Evolutionary conservation across 495 filamentous ascomycete genomes (phyloP).

Genomic region (Aspergillus coremiiformis): DNA sequence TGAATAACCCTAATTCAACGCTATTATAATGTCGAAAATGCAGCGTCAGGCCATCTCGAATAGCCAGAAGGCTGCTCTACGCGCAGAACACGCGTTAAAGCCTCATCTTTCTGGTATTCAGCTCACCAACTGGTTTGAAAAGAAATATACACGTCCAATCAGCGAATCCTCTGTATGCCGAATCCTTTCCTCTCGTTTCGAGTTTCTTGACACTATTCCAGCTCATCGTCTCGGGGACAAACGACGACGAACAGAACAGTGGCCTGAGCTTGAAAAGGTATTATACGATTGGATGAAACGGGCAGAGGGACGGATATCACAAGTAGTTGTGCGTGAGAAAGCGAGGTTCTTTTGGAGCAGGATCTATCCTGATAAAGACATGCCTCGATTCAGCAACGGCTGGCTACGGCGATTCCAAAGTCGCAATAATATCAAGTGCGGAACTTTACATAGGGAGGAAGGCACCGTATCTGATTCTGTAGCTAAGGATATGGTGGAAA

Average conservation of each 20-base stretch:
- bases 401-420: background rate
- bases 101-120: background rate
- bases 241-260: background rate
- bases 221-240: background rate
- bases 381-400: conserved; percentile 8
- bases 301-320: background rate
- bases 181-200: background rate
- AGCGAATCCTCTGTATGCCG: background rate
- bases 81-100: background rate
- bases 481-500: background rate
- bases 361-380: background rate
- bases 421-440: background rate
- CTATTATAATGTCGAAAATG: no score
- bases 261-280: conserved; percentile 1
- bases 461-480: background rate
- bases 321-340: background rate
- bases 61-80: background rate
- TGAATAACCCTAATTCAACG: no score
- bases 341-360: background rate
- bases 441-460: background rate
- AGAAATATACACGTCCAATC: background rate
- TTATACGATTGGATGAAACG: background rate
- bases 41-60: no score
- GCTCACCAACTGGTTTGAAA: background rate
- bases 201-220: background rate